phyloP scores from a whole-genome alignment of 2,329 filamentous ascomycete species.

The Xylaria sp. region DNA sequence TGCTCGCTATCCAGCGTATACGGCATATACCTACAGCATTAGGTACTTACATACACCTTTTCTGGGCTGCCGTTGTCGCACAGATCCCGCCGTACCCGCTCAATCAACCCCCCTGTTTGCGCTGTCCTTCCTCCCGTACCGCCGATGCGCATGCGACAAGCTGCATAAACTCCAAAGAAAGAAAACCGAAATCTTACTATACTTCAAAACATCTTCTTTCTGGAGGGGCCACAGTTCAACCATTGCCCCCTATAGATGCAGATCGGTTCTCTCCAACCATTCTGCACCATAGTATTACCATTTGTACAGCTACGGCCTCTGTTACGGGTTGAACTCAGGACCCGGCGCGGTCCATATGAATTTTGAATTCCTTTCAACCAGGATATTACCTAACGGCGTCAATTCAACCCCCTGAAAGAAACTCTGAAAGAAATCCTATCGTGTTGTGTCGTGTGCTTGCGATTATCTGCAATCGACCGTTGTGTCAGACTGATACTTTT shows the following conservation, averaged over 20 bases:
- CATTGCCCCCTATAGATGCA: conserved; percentile 12
- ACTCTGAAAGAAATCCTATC: conserved; percentile 8
- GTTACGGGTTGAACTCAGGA: conserved; percentile 15
- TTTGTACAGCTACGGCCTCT: conserved; percentile 16
- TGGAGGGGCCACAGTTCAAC: conserved; percentile 6
- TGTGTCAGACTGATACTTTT: conserved; percentile 3
- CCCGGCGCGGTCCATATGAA: conserved; percentile 8
- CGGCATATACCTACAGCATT: no score
- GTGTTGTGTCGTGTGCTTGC: conserved; percentile 23
- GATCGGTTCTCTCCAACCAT: conserved; percentile 4
- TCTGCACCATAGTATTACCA: conserved; percentile 3
- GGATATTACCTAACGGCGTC: neutral
- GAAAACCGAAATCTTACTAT: conserved; percentile 39
- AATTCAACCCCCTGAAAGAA: conserved; percentile 16
- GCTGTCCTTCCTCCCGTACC: conserved; percentile 31
- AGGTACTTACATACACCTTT: neutral
- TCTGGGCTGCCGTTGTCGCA: conserved; percentile 25
- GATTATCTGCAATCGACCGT: neutral
- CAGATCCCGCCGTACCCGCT: conserved; percentile 30
- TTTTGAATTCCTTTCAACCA: conserved; percentile 13
- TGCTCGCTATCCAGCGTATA: neutral
- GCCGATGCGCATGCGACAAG: conserved; percentile 41
- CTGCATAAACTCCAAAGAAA: conserved; percentile 42
- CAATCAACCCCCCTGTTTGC: conserved; percentile 31
- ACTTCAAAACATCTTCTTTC: conserved; percentile 25